Evolutionary conservation across 768 basidiomycete species (phyloP).

Genomic region (Candolleomyces efflorescens): DNA sequence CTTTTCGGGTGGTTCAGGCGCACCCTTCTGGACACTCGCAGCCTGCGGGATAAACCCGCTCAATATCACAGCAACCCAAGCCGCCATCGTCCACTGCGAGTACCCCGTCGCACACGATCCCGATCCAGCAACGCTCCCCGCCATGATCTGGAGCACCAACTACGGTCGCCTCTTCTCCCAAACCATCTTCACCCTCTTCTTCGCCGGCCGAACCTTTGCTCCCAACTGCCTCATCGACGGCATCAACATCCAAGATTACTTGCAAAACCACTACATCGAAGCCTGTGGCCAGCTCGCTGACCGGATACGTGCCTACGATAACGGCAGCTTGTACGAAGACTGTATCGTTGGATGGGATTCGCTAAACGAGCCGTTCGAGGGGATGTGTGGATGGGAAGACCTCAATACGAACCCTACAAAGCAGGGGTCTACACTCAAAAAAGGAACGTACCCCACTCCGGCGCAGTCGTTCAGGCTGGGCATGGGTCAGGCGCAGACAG

Average conservation of each 20-base stretch:
- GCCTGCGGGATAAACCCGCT: constrained; percentile 90
- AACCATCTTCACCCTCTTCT: constrained; percentile 94
- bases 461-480: constrained; percentile 81
- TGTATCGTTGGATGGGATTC: constrained; percentile 97
- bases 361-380: constrained; percentile 92
- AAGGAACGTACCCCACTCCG: constrained; percentile 84
- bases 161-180: constrained; percentile 85
- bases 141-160: constrained; percentile 98
- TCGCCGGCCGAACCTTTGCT: constrained; percentile 84
- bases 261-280: constrained; percentile 71
- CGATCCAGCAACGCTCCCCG: constrained; percentile 72
- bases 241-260: constrained; percentile 87
- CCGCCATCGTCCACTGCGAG: constrained; percentile 86
- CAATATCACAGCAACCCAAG: constrained; percentile 79
- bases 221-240: constrained; percentile 90
- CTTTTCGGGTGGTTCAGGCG: constrained; percentile 91
- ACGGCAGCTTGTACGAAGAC: constrained; percentile 72
- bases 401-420: constrained; percentile 57
- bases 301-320: constrained; percentile 54
- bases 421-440: constrained; percentile 74
- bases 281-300: constrained; percentile 77
- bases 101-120: constrained; percentile 63
- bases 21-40: constrained; percentile 88
- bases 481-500: constrained; percentile 79
- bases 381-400: constrained; percentile 64